Percentiles rank a stretch among this genome's conserved stretches.
Conservation (phyloP, 139 green algal genomes). For the Penium margaritaceum region DNA sequence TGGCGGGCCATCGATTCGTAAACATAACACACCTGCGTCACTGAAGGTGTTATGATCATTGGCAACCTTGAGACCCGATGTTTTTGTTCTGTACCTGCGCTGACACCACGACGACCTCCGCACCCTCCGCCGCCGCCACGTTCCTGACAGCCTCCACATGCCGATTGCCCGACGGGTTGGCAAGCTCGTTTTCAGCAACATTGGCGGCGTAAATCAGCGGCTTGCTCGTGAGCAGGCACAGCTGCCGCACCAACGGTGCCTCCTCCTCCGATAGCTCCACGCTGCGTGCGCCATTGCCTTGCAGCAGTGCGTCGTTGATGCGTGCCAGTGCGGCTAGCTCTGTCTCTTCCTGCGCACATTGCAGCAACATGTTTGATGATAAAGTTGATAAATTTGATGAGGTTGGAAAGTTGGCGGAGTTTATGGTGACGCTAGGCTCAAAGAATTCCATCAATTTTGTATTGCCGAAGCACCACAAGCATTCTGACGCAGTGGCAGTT, state of each 20-base stretch:
- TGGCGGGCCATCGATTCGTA: too few species aligned
- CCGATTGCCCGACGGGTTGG: conserved; percentile 63
- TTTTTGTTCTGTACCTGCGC: conserved; percentile 51
- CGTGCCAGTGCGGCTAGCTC: conserved; percentile 5
- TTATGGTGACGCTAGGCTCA: too few species aligned
- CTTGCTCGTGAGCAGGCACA: conserved; percentile 47
- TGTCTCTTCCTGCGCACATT: not conserved
- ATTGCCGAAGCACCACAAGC: too few species aligned
- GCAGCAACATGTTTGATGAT: too few species aligned
- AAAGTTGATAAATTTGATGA: too few species aligned
- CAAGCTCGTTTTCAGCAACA: conserved; percentile 80
- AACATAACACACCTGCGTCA: too few species aligned
- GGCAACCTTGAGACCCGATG: too few species aligned
- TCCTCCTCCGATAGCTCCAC: conserved; percentile 69
- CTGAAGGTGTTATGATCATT: too few species aligned
- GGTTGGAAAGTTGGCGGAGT: too few species aligned
- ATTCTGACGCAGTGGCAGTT: too few species aligned
- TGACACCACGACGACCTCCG: conserved; percentile 68
- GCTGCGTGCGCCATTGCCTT: conserved; percentile 61
- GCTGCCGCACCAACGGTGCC: conserved; percentile 25
- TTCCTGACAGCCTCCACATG: conserved; percentile 65
- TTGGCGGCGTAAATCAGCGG: conserved; percentile 66
- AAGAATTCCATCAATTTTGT: too few species aligned
- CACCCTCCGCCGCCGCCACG: conserved; percentile 59
- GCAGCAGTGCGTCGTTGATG: conserved; percentile 64